Evolutionary conservation across 225 moss, liverwort and hornwort species (phyloP).

Genomic region (Neckera pumila): DNA sequence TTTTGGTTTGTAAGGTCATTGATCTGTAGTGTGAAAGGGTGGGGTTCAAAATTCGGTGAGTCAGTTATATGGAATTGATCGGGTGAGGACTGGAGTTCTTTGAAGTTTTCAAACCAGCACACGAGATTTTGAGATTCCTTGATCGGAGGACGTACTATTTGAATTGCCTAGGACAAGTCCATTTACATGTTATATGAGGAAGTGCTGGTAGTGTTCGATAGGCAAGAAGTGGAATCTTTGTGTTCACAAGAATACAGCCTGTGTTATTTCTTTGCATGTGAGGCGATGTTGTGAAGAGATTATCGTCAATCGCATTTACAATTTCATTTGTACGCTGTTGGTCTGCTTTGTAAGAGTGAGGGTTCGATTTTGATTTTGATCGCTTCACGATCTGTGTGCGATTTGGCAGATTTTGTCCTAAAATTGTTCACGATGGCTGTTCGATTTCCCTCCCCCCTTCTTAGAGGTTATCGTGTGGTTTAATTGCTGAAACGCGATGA

Average conservation of each 20-base stretch:
- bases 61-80: neutral
- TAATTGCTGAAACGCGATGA: neutral
- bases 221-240: neutral
- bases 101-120: neutral
- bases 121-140: neutral
- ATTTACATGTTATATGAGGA: neutral
- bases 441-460: neutral
- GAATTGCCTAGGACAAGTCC: neutral
- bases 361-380: neutral
- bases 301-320: neutral
- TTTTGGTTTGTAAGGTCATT: neutral
- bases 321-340: neutral
- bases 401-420: neutral
- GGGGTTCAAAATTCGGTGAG: neutral
- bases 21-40: neutral
- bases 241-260: neutral
- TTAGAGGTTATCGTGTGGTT: neutral
- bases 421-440: neutral
- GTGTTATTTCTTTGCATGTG: neutral
- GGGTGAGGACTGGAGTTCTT: neutral
- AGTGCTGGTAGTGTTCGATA: neutral
- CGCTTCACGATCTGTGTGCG: neutral
- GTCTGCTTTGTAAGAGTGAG: neutral
- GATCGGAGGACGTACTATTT: neutral
- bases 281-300: neutral